Conservation (phyloP, 306 rosid species). For the Sicyos edulis region DNA sequence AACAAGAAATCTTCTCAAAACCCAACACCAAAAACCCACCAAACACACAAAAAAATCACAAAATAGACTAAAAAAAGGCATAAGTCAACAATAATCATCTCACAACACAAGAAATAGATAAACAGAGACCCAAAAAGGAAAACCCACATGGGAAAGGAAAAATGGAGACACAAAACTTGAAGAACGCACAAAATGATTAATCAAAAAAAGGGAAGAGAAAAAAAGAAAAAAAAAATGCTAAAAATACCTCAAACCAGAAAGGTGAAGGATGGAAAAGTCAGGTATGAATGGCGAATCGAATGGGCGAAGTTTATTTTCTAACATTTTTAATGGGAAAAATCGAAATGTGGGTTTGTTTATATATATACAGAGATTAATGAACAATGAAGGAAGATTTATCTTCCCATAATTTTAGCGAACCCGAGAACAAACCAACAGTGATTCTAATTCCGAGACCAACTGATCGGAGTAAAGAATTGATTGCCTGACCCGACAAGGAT, state of each 20-base stretch:
- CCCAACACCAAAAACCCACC: not conserved
- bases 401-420: constrained; percentile 23
- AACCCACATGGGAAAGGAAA: not conserved
- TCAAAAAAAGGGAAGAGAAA: constrained; percentile 1
- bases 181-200: not conserved
- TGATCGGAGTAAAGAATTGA: not conserved
- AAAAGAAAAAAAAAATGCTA: not conserved
- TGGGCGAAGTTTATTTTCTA: not conserved
- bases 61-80: not conserved
- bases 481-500: not conserved
- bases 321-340: not conserved
- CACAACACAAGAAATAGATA: not conserved
- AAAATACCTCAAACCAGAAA: constrained; percentile 12
- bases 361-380: constrained; percentile 5
- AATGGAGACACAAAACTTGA: not conserved
- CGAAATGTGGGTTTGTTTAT: not conserved
- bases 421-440: constrained; percentile 47
- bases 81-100: not conserved
- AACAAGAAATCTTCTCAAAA: not conserved
- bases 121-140: not conserved
- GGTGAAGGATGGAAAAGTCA: constrained; percentile 4
- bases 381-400: not conserved
- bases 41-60: not conserved
- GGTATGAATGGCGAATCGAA: not conserved
- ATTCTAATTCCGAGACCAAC: constrained; percentile 18